phyloP scores from a whole-genome alignment of 306 rosid genomes.

The Corylus avellana region DNA sequence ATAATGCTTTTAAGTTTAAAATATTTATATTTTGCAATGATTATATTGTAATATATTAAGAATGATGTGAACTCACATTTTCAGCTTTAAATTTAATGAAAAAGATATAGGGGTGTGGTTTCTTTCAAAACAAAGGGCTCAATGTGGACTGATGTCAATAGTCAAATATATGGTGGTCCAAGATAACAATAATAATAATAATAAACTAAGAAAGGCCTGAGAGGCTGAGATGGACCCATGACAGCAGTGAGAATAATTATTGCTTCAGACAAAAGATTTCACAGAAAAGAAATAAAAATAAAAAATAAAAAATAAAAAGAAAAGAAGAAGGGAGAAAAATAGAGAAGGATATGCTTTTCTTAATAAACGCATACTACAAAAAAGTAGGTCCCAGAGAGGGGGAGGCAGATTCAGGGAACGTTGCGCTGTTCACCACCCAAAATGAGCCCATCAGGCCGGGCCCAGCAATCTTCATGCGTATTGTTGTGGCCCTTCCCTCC shows the following conservation, averaged over 20 bases:
- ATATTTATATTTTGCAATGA: too few relatives aligned
- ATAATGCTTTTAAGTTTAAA: too few relatives aligned
- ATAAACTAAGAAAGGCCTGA: neutral
- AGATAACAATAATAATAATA: neutral
- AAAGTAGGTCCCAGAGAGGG: neutral
- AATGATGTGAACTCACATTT: too few relatives aligned
- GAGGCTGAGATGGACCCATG: constrained; percentile 15
- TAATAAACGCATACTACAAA: neutral
- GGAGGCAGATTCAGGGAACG: constrained; percentile 6
- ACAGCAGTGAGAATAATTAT: neutral
- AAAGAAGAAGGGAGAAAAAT: too few relatives aligned
- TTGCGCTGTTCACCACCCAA: constrained; percentile 11
- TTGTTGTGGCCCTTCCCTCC: neutral
- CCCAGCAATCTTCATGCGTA: neutral
- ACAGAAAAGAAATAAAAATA: neutral
- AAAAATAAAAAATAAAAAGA: too few relatives aligned
- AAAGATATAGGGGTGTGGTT: too few relatives aligned
- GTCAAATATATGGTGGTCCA: neutral
- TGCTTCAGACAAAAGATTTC: neutral
- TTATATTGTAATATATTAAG: too few relatives aligned
- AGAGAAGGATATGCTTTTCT: too few relatives aligned
- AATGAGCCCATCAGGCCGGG: neutral
- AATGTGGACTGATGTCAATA: neutral
- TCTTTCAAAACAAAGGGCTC: too few relatives aligned
- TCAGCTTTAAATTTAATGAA: too few relatives aligned